Evolutionary conservation across 257 asterid species (phyloP).

Genomic region (Voacanga thouarsii): DNA sequence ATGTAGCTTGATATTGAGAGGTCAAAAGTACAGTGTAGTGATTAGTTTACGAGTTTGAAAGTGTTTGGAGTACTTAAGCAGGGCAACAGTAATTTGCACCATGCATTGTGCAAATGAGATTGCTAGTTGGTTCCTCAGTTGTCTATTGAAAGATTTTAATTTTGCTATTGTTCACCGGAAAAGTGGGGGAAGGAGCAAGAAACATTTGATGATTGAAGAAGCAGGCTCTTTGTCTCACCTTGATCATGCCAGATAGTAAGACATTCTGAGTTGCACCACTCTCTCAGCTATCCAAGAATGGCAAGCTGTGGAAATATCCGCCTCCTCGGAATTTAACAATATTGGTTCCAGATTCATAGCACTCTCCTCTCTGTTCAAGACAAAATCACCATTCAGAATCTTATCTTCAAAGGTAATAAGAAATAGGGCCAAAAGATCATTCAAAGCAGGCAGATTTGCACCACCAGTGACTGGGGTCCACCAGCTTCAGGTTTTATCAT

Average conservation of each 20-base stretch:
- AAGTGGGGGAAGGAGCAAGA: slow-evolving; percentile 5
- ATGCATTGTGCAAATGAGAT: not conserved
- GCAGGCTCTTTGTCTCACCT: slow-evolving; percentile 46
- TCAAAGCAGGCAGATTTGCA: slow-evolving; percentile 90
- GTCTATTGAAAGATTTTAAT: not conserved
- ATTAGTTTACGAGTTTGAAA: not conserved
- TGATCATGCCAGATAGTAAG: slow-evolving; percentile 75
- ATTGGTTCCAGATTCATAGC: slow-evolving; percentile 96
- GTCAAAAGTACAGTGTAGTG: not conserved
- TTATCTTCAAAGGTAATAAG: slow-evolving; percentile 96
- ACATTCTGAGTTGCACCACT: slow-evolving; percentile 93
- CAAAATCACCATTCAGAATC: slow-evolving; percentile 92
- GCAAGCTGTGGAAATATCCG: slow-evolving; percentile 93
- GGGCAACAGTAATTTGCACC: not conserved
- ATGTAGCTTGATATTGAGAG: not conserved
- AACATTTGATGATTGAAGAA: slow-evolving; percentile 4
- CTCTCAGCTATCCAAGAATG: slow-evolving; percentile 93
- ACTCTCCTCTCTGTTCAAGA: slow-evolving; percentile 82
- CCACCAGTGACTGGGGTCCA: slow-evolving; percentile 99
- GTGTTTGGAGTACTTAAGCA: not conserved
- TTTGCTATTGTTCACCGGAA: not conserved
- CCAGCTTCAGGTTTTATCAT: slow-evolving; percentile 97
- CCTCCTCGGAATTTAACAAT: slow-evolving; percentile 85
- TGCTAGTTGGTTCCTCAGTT: not conserved
- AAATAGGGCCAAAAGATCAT: slow-evolving; percentile 89